Evolutionary conservation across 2,329 filamentous ascomycete species (phyloP), one percentile per base, ranked within the genome.

Genomic region (Aureobasidium namibiae): DNA sequence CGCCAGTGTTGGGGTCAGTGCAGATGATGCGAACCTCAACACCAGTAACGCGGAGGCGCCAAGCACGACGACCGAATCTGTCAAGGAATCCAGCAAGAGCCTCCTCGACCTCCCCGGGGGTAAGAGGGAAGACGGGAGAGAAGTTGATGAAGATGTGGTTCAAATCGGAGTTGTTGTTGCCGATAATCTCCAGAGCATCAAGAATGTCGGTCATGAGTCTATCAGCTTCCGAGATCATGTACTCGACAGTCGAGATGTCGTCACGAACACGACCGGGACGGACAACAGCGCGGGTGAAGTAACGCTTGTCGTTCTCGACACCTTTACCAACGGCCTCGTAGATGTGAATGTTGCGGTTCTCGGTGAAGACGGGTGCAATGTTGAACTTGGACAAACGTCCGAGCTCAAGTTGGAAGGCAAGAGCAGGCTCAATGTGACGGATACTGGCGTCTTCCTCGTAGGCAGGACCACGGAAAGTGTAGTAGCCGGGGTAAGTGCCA

Each of bases 111-210:
- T 96, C 90, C 61, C 84, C 78, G 3, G 94, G 92, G 69, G 90
- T 82, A 50, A 99, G 84, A 72, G 91, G 90, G 85, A 99, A 97
- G 61, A 96, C 89, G 10, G 92, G 90, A 0, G 90, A 94, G 79
- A 99, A 99, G 83, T 99, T 97, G 82, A 99, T 94, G 80, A 99
- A 99, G 82, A 99, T 94, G 78, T 99, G 94, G 81, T 99, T 99
- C 71, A 99, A 82, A 80, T 99, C 94, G 54, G 94, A 96, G 79
- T 95, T 95, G 80, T 96, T 97, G 82, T 96, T 96, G 71, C 94
- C 94, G 70, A 96, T 95, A 68, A 99, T 96, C 81, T 99, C 94
- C 61, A 99, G 81, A 45, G 94, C 94, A 71, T 99, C 94, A 56
- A 97, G 85, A 69, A 99, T 97, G 72, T 99, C 94, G 72, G 90